These are phyloP conservation scores for Babesia ovis DNA, from an alignment of 169 alveolate species.

Conservation along the genomic window DNA sequence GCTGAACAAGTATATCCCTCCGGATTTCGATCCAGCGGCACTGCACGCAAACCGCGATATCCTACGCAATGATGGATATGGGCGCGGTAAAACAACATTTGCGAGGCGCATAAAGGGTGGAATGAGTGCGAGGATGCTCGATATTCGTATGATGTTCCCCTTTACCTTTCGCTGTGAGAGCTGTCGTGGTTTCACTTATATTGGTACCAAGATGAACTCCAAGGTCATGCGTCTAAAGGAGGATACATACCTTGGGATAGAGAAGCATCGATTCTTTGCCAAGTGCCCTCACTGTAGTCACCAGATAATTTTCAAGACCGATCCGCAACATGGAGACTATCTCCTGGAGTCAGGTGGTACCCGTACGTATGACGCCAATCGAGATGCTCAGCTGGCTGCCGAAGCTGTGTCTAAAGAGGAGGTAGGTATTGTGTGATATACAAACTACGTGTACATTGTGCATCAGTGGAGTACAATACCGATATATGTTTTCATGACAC, in stretches of 20 bases:
- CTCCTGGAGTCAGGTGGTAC: constrained; percentile 89
- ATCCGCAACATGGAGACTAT: constrained; percentile 89
- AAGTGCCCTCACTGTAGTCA: constrained; percentile 96
- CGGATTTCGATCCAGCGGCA: constrained; percentile 98
- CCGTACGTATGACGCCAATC: constrained; percentile 80
- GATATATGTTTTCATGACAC: background rate
- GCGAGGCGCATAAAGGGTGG: constrained; percentile 49
- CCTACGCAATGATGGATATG: constrained; percentile 79
- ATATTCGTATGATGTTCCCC: constrained; percentile 98
- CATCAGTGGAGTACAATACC: background rate
- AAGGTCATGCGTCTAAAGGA: constrained; percentile 90
- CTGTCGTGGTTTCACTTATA: constrained; percentile 94
- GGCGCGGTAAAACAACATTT: constrained; percentile 71
- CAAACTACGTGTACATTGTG: too few species aligned
- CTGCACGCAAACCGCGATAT: constrained; percentile 84
- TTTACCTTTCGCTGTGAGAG: constrained; percentile 94
- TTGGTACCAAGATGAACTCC: constrained; percentile 98
- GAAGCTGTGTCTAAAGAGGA: constrained; percentile 49
- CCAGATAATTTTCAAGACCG: constrained; percentile 93
- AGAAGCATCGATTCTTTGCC: constrained; percentile 95
- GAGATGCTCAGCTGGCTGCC: constrained; percentile 74
- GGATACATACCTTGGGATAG: constrained; percentile 95
- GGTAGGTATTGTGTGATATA: constrained; percentile 18
- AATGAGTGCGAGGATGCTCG: constrained; percentile 81
- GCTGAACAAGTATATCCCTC: constrained; percentile 96